These are phyloP conservation scores for Yamadazyma philogaea DNA, from an alignment of 805 yeast genomes.

Conservation along the genomic window DNA sequence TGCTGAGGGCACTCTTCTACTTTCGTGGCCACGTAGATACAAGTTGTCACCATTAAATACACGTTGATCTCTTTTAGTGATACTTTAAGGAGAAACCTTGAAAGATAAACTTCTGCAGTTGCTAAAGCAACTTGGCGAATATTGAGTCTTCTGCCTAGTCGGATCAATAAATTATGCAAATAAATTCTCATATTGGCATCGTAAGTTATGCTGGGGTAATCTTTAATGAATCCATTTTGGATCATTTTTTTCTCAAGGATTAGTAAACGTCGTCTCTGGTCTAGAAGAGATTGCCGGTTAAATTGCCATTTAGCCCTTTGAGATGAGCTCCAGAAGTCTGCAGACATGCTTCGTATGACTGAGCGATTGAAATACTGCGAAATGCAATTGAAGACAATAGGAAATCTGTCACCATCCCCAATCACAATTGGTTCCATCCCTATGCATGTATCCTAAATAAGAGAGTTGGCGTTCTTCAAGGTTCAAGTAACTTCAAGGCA, in stretches of 20 bases:
- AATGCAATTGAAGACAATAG: no score
- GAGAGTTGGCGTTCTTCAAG: no score
- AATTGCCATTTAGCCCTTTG: conserved; percentile 82
- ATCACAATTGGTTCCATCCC: no score
- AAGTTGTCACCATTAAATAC: conserved; percentile 77
- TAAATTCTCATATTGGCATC: conserved; percentile 71
- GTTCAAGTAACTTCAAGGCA: no score
- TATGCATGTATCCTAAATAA: no score
- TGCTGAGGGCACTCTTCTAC: conserved; percentile 96
- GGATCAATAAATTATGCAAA: conserved; percentile 69
- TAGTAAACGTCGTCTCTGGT: conserved; percentile 40
- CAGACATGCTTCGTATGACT: conserved; percentile 50
- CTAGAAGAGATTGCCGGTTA: conserved; percentile 56
- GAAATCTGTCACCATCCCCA: no score
- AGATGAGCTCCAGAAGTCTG: conserved; percentile 84
- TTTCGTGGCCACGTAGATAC: conserved; percentile 86
- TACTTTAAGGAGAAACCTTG: conserved; percentile 72
- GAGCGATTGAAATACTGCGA: background rate
- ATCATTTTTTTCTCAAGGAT: conserved; percentile 42
- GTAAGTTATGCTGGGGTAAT: conserved; percentile 43
- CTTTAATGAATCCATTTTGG: conserved; percentile 42
- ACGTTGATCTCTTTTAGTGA: conserved; percentile 78
- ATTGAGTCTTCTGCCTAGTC: conserved; percentile 73
- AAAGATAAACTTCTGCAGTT: conserved; percentile 81
- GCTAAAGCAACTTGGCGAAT: conserved; percentile 81